Base-by-base conservation (phyloP, 140 eudicot species). In the Erigeron philadelphicus region DNA sequence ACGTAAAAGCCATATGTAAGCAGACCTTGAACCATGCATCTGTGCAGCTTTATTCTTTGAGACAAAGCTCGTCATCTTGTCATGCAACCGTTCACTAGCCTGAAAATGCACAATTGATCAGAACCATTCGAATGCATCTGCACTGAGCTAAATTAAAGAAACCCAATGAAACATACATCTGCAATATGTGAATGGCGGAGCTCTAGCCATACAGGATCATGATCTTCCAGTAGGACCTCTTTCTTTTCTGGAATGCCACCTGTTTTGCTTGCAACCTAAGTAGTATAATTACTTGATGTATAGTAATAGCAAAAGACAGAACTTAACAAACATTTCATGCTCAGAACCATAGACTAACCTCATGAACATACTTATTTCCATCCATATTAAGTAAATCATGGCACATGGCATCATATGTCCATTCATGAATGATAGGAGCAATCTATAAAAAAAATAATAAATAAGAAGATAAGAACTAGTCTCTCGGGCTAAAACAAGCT, bases 391-490 rank as follows among this genome's bases (percentile, higher is more conserved):
- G 81, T 63, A 93, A 82, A 79, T 93, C 98, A 80, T 73, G 98
- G 73, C 96, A 92, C 96, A 92, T 92, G 75, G 96, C 98, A 78
- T 93, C 98, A 79, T 93, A 93, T 31, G 98, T 93, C 98, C 98
- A 93, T 73, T 93, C 98, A 54, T 93, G 98, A 64, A 93, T 89
- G 16, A 93, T 70, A 12, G 98, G 98, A 66, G 98, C 95, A 76
- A 93, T 85, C 98, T 93, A 76, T n/a, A 61, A 23, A 45, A 64
- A 70, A 7, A 62, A 15, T 67, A 50, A 1, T 61, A 15, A 31
- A 2, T 73, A 38, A 75, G 53, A 61, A 17, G 67, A 7, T 13
- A 40, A 63, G 7, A 47, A n/a, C n/a, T n/a, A n/a, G n/a, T n/a
- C n/a, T n/a, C n/a, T n/a, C n/a, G n/a, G n/a, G n/a, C n/a, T n/a